Conservation (phyloP, 306 rosid genomes). For the Parietaria judaica region DNA sequence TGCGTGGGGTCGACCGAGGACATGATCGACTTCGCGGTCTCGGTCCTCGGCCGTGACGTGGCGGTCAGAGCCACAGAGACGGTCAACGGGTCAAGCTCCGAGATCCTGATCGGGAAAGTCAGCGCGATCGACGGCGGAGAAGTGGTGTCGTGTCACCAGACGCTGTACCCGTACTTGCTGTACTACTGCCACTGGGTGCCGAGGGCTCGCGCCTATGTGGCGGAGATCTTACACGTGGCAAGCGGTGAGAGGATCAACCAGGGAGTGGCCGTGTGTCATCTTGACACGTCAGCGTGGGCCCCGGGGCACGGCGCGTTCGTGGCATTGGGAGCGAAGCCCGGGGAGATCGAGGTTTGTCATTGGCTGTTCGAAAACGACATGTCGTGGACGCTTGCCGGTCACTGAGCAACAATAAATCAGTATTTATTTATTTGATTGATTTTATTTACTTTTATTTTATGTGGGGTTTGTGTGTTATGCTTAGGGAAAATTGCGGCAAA, state of each 20-base stretch:
- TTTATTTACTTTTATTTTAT: not conserved
- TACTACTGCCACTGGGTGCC: slow-evolving; percentile 92
- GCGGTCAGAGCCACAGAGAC: slow-evolving; percentile 34
- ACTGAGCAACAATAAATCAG: not conserved
- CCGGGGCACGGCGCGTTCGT: slow-evolving; percentile 63
- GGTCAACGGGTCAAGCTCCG: slow-evolving; percentile 41
- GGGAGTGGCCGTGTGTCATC: slow-evolving; percentile 72
- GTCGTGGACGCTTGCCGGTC: slow-evolving; percentile 51
- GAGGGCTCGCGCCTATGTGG: slow-evolving; percentile 59
- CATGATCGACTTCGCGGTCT: slow-evolving; percentile 60
- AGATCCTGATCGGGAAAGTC: slow-evolving; percentile 55
- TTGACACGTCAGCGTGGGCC: slow-evolving; percentile 77
- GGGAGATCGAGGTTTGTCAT: slow-evolving; percentile 51
- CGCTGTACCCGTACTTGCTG: slow-evolving; percentile 70
- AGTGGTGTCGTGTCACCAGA: slow-evolving; percentile 83
- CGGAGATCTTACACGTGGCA: slow-evolving; percentile 40
- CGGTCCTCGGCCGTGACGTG: slow-evolving; percentile 41
- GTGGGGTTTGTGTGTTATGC: not conserved
- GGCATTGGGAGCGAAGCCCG: slow-evolving; percentile 47
- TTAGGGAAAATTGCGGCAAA: too few relatives aligned
- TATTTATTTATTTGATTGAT: not conserved
- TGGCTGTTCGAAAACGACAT: slow-evolving; percentile 76
- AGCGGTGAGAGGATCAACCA: slow-evolving; percentile 31
- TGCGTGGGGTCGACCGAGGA: slow-evolving; percentile 70
- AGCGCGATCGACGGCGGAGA: slow-evolving; percentile 48